These are phyloP conservation scores for Fusarium verticillioides DNA, from an alignment of 2,329 filamentous ascomycete species.

Conservation along the genomic window DNA sequence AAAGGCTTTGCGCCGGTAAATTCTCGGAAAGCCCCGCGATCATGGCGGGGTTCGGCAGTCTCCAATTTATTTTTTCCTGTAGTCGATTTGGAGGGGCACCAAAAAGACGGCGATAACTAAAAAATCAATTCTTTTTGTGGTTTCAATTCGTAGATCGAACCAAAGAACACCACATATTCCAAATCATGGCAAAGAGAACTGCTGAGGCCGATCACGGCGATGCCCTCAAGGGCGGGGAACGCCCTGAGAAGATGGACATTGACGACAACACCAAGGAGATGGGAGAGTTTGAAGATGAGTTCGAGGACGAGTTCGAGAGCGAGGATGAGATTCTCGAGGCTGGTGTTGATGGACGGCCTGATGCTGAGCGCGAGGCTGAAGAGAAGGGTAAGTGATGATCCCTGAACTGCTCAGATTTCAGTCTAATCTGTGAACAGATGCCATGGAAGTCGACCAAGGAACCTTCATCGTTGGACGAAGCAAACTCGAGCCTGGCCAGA, in stretches of 20 bases:
- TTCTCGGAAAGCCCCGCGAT: constrained; percentile 30
- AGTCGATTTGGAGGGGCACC: constrained; percentile 34
- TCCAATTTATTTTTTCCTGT: constrained; percentile 31
- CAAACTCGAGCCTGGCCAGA: constrained; percentile 90
- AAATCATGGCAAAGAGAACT: constrained; percentile 68
- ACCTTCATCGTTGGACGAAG: constrained; percentile 96
- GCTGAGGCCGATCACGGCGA: constrained; percentile 61
- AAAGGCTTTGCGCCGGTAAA: constrained; percentile 30
- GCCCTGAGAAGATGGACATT: constrained; percentile 74
- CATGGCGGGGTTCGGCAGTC: constrained; percentile 38
- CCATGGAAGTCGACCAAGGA: constrained; percentile 93
- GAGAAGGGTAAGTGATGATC: constrained; percentile 66
- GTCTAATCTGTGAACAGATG: constrained; percentile 57
- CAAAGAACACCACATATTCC: not conserved
- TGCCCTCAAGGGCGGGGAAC: constrained; percentile 68
- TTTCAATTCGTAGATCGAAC: constrained; percentile 3
- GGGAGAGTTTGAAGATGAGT: constrained; percentile 94
- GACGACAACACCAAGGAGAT: constrained; percentile 69
- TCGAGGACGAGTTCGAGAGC: constrained; percentile 90
- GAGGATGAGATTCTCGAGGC: constrained; percentile 93
- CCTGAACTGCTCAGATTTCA: too few species aligned
- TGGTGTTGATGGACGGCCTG: constrained; percentile 90
- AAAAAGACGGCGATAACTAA: constrained; percentile 25
- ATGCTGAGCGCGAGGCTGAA: constrained; percentile 91
- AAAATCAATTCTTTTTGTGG: constrained; percentile 29